Evolutionary conservation across 2,329 filamentous ascomycete genomes (phyloP).

Genomic region (Leptodontidium sp.): DNA sequence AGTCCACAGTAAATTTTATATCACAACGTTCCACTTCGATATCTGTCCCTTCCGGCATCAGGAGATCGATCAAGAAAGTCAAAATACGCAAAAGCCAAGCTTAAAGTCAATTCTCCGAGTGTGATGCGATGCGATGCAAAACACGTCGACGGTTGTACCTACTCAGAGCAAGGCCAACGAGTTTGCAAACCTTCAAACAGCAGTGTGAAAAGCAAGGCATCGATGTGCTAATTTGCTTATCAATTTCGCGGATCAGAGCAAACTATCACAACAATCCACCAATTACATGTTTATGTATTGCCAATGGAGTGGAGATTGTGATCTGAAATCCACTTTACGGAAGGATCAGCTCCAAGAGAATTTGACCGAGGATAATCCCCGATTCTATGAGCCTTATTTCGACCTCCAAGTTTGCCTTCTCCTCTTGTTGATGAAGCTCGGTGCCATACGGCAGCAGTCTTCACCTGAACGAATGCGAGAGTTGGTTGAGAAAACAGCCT

Average conservation of each 20-base stretch:
- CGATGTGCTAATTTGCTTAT: neutral
- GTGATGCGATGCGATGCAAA: neutral
- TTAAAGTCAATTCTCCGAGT: constrained; percentile 4
- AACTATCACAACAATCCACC: neutral
- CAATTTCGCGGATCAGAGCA: neutral
- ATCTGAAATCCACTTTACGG: neutral
- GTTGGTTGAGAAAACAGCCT: neutral
- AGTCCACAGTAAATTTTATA: neutral
- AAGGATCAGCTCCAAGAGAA: neutral
- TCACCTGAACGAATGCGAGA: neutral
- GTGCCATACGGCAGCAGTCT: neutral
- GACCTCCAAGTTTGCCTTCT: constrained; percentile 8
- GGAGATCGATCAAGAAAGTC: neutral
- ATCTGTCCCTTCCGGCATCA: neutral
- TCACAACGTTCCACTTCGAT: neutral
- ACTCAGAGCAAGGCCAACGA: too few species aligned
- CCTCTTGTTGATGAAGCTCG: neutral
- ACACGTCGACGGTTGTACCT: neutral
- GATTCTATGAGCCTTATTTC: constrained; percentile 5
- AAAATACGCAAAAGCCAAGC: neutral
- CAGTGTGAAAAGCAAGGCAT: neutral
- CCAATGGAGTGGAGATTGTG: neutral
- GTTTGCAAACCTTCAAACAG: neutral
- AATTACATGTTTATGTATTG: neutral
- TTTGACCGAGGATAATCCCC: constrained; percentile 4